These are phyloP conservation scores for Vaccinium darrowii DNA, from an alignment of 148 eudicot genomes.

Conservation along the genomic window DNA sequence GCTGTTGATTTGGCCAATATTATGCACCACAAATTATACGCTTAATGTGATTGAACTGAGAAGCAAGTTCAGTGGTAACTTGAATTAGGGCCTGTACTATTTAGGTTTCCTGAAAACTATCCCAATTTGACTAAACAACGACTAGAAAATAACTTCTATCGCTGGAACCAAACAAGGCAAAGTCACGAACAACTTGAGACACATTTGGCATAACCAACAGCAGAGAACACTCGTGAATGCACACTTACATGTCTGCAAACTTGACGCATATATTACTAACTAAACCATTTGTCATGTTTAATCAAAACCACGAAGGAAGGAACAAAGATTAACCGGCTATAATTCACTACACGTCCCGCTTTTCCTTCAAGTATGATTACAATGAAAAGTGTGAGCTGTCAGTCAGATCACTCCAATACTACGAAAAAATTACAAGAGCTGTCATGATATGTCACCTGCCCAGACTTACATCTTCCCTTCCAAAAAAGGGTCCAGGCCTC, in stretches of 20 bases:
- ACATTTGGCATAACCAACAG: neutral
- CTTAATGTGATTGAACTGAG: neutral
- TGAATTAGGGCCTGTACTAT: neutral
- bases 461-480: neutral
- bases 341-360: neutral
- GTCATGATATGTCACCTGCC: neutral
- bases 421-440: neutral
- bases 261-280: neutral
- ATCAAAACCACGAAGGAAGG: neutral
- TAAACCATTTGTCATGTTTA: neutral
- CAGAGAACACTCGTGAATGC: neutral
- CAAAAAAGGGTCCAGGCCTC: neutral
- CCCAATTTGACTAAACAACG: neutral
- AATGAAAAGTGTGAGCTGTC: neutral
- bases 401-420: neutral
- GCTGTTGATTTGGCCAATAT: neutral
- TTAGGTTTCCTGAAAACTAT: neutral
- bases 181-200: neutral
- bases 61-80: neutral
- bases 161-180: neutral
- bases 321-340: neutral
- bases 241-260: neutral
- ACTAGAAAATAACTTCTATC: neutral
- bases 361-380: neutral
- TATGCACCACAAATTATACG: neutral